phyloP scores from a whole-genome alignment of 257 asterid species.

The Primulina tabacum region DNA sequence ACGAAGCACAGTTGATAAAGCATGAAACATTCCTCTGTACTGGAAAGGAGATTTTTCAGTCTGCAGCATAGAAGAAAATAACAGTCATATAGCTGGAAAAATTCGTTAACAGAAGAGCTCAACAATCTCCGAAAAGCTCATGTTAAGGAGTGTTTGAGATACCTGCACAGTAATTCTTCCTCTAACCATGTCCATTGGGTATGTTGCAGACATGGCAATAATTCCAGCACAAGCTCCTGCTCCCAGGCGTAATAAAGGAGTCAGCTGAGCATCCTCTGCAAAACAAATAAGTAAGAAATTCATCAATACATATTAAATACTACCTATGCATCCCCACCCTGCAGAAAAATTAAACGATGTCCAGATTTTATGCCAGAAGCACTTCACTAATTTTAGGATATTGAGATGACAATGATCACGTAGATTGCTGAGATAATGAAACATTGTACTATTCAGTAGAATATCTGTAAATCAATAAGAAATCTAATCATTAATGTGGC shows the following conservation, averaged over 20 bases:
- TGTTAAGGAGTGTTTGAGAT: slow-evolving; percentile 16
- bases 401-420: not conserved
- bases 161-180: slow-evolving; percentile 98
- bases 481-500: slow-evolving; percentile 7
- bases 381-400: not conserved
- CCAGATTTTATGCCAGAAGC: not conserved
- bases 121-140: not conserved
- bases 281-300: slow-evolving; percentile 22
- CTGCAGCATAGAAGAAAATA: slow-evolving; percentile 42
- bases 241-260: slow-evolving; percentile 87
- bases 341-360: slow-evolving; percentile 3
- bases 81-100: slow-evolving; percentile 13
- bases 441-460: not conserved
- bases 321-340: not conserved
- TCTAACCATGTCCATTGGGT: slow-evolving; percentile 99
- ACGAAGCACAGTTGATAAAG: slow-evolving; percentile 90
- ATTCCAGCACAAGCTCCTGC: slow-evolving; percentile 99
- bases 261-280: slow-evolving; percentile 81
- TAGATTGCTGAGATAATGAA: slow-evolving; percentile 1
- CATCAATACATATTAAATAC: slow-evolving; percentile 8
- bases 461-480: slow-evolving; percentile 7
- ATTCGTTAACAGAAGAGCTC: not conserved
- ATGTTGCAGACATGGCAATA: slow-evolving; percentile 98
- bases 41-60: slow-evolving; percentile 84
- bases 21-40: slow-evolving; percentile 94